phyloP scores from a whole-genome alignment of 1,284 basidiomycete genomes.

The Trametes versicolor region DNA sequence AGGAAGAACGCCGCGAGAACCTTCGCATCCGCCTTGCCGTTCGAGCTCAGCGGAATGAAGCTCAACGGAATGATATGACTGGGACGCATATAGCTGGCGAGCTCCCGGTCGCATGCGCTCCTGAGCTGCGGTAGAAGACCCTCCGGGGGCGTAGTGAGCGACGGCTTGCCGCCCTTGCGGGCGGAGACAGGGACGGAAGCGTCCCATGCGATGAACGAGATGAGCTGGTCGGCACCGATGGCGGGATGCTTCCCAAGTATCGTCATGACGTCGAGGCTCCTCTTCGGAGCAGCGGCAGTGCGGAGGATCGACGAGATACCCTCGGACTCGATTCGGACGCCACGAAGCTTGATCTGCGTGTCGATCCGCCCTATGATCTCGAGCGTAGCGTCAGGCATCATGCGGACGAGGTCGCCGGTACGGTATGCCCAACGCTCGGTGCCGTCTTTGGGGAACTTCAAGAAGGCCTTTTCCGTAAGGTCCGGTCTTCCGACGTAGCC shows the following conservation, averaged over 20 bases:
- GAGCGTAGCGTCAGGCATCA: conserved; percentile 62
- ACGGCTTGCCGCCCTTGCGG: conserved; percentile 50
- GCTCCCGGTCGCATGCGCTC: conserved; percentile 50
- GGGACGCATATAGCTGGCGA: conserved; percentile 63
- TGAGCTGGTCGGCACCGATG: conserved; percentile 56
- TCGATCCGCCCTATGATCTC: conserved; percentile 66
- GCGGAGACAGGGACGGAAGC: conserved; percentile 46
- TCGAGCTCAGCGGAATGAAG: conserved; percentile 58
- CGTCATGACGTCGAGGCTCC: conserved; percentile 54
- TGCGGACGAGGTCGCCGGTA: conserved; percentile 62
- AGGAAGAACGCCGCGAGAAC: conserved; percentile 51
- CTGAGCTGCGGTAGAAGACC: conserved; percentile 49
- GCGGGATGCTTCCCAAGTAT: conserved; percentile 58
- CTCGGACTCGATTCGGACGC: conserved; percentile 64
- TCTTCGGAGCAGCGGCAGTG: conserved; percentile 44
- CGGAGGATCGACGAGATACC: conserved; percentile 60
- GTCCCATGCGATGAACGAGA: conserved; percentile 57
- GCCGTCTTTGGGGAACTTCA: conserved; percentile 55
- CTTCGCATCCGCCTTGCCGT: conserved; percentile 60
- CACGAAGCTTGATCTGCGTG: conserved; percentile 63
- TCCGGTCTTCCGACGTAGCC: conserved; percentile 59
- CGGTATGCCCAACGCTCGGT: conserved; percentile 55
- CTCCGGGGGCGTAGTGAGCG: conserved; percentile 42
- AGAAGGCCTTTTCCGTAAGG: conserved; percentile 57
- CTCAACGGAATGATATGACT: conserved; percentile 57